Percentiles rank a stretch among this genome's conserved stretches.
Evolutionary conservation across 371 early-diverging fungal genomes (phyloP).

Genomic region (Rhizopus microsporus): DNA sequence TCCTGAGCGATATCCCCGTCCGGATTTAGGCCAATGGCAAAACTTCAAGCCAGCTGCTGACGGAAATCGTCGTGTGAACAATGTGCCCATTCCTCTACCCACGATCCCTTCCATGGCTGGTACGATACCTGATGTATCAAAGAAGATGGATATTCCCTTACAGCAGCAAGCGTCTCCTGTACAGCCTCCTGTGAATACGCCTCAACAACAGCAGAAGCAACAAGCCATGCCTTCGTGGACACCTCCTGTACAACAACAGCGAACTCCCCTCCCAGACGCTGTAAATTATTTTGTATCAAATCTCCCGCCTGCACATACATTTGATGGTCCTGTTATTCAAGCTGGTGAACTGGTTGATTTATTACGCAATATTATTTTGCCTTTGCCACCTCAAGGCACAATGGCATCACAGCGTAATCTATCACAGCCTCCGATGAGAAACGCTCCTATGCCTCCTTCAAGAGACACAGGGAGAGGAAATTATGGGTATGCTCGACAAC

Average conservation of each 20-base stretch:
- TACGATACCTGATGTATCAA: slow-evolving; percentile 3
- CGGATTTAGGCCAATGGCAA: slow-evolving; percentile 79
- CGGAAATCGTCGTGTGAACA: slow-evolving; percentile 28
- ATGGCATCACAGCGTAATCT: slow-evolving; percentile 3
- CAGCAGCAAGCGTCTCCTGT: slow-evolving; percentile 3
- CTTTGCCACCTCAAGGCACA: slow-evolving; percentile 33
- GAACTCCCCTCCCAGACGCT: slow-evolving; percentile 55
- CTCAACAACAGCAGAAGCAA: slow-evolving; percentile 10
- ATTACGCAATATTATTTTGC: slow-evolving; percentile 49
- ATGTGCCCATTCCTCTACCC: slow-evolving; percentile 8
- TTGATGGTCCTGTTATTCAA: slow-evolving; percentile 55
- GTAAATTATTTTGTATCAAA: slow-evolving; percentile 60
- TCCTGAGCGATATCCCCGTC: slow-evolving; percentile 74
- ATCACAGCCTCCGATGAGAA: slow-evolving; percentile 11
- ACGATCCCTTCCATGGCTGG: slow-evolving; percentile 8
- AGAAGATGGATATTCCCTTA: slow-evolving; percentile 1
- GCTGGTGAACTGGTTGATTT: slow-evolving; percentile 55
- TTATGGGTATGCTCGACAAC: slow-evolving; percentile 28
- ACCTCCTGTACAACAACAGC: slow-evolving; percentile 7
- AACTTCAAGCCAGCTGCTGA: slow-evolving; percentile 63
- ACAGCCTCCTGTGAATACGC: slow-evolving; percentile 11
- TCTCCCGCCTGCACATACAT: slow-evolving; percentile 52
- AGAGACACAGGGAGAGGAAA: slow-evolving; percentile 12
- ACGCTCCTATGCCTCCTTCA: slow-evolving; percentile 29
- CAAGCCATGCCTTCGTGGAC: slow-evolving; percentile 15